phyloP scores from a whole-genome alignment of 345 rosid species.

The Heritiera littoralis region DNA sequence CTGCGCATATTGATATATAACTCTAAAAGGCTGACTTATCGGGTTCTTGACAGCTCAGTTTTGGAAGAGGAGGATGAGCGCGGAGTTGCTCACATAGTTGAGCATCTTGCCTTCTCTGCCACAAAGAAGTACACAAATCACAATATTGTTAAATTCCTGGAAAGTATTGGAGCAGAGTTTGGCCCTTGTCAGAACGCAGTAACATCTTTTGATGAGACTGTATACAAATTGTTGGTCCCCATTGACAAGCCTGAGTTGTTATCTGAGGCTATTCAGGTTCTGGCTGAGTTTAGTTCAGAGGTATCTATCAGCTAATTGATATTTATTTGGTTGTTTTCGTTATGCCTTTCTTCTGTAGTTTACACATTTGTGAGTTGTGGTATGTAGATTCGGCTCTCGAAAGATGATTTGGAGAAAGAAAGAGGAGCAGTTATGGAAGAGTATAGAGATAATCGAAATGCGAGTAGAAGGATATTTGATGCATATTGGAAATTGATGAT shows the following conservation, averaged over 20 bases:
- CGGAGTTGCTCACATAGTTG: conserved; percentile 92
- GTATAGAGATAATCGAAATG: conserved; percentile 76
- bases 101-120: conserved; percentile 94
- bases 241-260: conserved; percentile 73
- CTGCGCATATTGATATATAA: not conserved
- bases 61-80: conserved; percentile 93
- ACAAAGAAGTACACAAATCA: conserved; percentile 80
- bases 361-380: conserved; percentile 2
- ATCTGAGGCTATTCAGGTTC: conserved; percentile 79
- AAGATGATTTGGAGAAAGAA: conserved; percentile 84
- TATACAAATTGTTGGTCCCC: conserved; percentile 83
- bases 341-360: not conserved
- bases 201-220: conserved; percentile 81
- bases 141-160: conserved; percentile 80
- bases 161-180: conserved; percentile 90
- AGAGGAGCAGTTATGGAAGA: conserved; percentile 95
- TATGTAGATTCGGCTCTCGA: conserved; percentile 69
- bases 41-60: conserved; percentile 78
- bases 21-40: conserved; percentile 32
- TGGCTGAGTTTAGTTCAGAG: conserved; percentile 89
- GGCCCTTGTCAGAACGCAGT: conserved; percentile 93
- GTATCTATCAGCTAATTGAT: conserved; percentile 31
- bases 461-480: conserved; percentile 87
- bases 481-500: conserved; percentile 78
- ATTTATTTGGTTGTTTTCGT: not conserved